Percentiles rank a stretch among this genome's conserved stretches.
Conservation (phyloP, 305 asterid species). For the Solanum hybrid region DNA sequence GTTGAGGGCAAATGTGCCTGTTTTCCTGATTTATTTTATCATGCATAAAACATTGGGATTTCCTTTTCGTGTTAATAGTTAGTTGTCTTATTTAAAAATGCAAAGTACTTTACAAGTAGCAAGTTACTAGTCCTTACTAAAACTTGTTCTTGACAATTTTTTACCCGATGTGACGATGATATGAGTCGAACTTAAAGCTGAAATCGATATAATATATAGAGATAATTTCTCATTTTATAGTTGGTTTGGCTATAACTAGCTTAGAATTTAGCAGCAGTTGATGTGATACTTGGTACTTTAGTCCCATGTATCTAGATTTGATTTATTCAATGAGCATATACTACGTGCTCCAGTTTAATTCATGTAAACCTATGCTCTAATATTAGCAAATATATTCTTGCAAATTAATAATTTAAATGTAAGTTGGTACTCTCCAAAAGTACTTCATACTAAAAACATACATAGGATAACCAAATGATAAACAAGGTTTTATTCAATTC, state of each 20-base stretch:
- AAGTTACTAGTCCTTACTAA: neutral
- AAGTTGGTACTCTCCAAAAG: neutral
- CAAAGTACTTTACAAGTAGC: neutral
- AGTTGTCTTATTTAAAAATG: neutral
- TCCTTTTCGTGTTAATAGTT: neutral
- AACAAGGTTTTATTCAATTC: neutral
- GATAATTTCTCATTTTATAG: neutral
- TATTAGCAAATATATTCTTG: neutral
- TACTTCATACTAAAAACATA: neutral
- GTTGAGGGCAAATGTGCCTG: neutral
- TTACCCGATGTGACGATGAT: neutral
- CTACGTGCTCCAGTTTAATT: neutral
- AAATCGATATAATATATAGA: neutral
- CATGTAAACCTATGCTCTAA: neutral
- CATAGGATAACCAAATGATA: neutral
- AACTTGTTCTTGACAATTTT: neutral
- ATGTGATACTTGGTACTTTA: neutral
- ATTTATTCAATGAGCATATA: neutral
- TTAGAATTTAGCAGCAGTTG: neutral
- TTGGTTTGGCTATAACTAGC: neutral
- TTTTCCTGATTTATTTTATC: neutral
- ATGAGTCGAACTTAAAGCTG: neutral
- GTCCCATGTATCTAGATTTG: neutral
- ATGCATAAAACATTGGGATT: neutral
- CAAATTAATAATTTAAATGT: neutral